These are phyloP conservation scores for Fraxinus sp. DNA, from an alignment of 305 asterid genomes.

Conservation along the genomic window DNA sequence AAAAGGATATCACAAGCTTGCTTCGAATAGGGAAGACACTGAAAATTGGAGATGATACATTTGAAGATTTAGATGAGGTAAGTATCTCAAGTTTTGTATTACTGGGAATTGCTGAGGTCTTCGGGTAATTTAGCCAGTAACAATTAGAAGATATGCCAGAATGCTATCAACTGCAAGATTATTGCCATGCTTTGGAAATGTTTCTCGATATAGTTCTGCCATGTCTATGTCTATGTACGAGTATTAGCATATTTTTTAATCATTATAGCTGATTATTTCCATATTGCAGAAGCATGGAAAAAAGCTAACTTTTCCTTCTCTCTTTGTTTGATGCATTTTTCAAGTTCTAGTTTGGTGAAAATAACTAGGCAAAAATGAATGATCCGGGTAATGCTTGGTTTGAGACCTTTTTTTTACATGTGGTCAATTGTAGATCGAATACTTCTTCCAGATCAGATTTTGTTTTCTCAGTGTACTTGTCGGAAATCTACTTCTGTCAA, in stretches of 20 bases:
- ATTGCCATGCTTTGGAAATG: background rate
- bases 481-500: background rate
- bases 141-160: conserved; percentile 1
- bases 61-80: conserved; percentile 99
- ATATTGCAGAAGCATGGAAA: background rate
- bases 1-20: conserved; percentile 89
- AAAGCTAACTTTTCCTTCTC: background rate
- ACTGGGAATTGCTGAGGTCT: background rate
- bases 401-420: background rate
- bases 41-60: conserved; percentile 92
- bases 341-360: background rate
- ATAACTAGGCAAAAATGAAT: background rate
- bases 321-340: background rate
- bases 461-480: background rate
- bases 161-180: conserved; percentile 1
- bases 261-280: background rate
- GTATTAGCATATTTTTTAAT: background rate
- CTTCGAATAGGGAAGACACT: conserved; percentile 87
- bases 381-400: background rate
- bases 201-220: background rate
- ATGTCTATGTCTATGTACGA: background rate
- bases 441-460: background rate
- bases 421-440: background rate
- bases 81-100: conserved; percentile 10
- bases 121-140: background rate